Conservation (phyloP, 78 protist species). For the Dictyostelium brefeldianum region DNA sequence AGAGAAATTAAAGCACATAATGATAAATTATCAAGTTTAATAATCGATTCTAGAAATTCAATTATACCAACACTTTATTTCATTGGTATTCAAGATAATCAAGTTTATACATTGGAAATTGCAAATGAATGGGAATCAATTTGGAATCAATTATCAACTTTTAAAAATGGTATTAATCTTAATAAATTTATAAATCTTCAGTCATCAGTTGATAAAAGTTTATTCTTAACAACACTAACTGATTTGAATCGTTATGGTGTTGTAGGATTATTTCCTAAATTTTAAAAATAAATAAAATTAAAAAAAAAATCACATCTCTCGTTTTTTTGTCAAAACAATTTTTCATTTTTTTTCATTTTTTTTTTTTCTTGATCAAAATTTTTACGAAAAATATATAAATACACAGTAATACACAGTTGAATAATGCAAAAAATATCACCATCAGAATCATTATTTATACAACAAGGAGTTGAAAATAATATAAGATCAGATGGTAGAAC, state of each 20-base stretch:
- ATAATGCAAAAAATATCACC: slow-evolving; percentile 70
- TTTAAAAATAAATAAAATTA: not conserved
- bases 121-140: slow-evolving; percentile 18
- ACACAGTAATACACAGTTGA: too few species aligned
- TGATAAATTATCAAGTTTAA: not conserved
- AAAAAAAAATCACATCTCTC: too few species aligned
- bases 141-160: slow-evolving; percentile 13
- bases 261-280: slow-evolving; percentile 30
- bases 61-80: slow-evolving; percentile 4
- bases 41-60: not conserved
- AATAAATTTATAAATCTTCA: not conserved
- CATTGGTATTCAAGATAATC: slow-evolving; percentile 44
- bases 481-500: slow-evolving; percentile 80
- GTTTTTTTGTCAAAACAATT: not conserved
- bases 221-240: slow-evolving; percentile 2
- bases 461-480: slow-evolving; percentile 63
- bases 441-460: slow-evolving; percentile 59
- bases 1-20: slow-evolving; percentile 15
- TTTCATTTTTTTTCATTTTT: too few species aligned
- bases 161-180: slow-evolving; percentile 18
- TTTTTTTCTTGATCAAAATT: too few species aligned
- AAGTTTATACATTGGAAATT: slow-evolving; percentile 39
- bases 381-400: too few species aligned
- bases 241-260: slow-evolving; percentile 60
- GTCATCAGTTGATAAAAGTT: not conserved